Evolutionary conservation across 257 asterid genomes (phyloP).

Genomic region (Przewalskia tangutica): DNA sequence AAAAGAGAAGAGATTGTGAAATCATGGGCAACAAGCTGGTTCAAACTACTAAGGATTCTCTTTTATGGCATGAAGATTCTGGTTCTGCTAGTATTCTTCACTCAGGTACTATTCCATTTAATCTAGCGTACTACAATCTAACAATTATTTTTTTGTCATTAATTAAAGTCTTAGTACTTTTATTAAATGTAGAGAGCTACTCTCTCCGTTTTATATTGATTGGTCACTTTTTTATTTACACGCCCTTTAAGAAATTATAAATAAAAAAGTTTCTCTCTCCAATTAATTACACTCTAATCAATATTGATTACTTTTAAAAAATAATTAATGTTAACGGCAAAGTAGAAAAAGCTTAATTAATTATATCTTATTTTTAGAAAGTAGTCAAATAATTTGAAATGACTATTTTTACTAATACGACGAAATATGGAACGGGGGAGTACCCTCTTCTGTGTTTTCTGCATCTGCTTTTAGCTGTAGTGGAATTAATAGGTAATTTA

Average conservation of each 20-base stretch:
- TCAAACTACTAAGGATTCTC: slow-evolving; percentile 34
- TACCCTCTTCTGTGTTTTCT: not conserved
- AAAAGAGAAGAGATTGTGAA: slow-evolving; percentile 36
- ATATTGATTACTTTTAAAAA: too few species aligned
- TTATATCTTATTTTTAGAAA: too few species aligned
- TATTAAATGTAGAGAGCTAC: not conserved
- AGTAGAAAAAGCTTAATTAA: too few species aligned
- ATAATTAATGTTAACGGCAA: too few species aligned
- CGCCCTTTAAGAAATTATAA: too few species aligned
- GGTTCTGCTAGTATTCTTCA: slow-evolving; percentile 39
- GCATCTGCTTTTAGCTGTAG: not conserved
- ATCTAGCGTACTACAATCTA: not conserved
- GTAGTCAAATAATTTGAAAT: too few species aligned
- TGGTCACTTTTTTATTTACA: too few species aligned
- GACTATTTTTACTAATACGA: too few species aligned
- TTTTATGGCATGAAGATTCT: slow-evolving; percentile 34
- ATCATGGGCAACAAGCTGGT: slow-evolving; percentile 47
- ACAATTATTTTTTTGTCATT: not conserved
- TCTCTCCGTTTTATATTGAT: too few species aligned
- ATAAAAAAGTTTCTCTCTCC: too few species aligned
- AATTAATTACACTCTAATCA: too few species aligned
- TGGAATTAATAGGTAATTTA: not conserved
- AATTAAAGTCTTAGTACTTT: not conserved
- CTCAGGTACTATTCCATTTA: slow-evolving; percentile 38
- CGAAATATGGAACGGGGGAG: too few species aligned